These are phyloP conservation scores for Diaporthe sp. DNA, from an alignment of 2,329 filamentous ascomycete genomes.

Conservation along the genomic window DNA sequence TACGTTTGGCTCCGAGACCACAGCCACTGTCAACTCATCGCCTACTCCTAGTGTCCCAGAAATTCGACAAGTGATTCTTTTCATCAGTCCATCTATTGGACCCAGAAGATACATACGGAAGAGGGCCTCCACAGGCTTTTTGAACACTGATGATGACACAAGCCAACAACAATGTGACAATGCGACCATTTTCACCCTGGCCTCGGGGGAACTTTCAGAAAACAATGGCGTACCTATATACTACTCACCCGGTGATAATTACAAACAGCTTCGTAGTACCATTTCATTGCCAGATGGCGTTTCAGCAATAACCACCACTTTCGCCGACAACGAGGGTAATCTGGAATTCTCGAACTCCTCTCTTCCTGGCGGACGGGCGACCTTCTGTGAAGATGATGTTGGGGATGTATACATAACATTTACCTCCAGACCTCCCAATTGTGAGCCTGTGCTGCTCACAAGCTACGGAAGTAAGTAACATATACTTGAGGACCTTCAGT, in stretches of 20 bases:
- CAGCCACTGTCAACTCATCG: not conserved
- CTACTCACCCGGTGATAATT: not conserved
- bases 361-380: not conserved
- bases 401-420: not conserved
- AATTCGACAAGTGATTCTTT: not conserved
- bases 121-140: not conserved
- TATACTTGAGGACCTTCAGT: too few species aligned
- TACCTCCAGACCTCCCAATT: not conserved
- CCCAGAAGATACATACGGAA: not conserved
- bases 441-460: not conserved
- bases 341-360: not conserved
- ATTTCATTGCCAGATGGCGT: not conserved
- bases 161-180: not conserved
- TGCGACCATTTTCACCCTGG: not conserved
- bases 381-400: not conserved
- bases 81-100: not conserved
- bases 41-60: not conserved
- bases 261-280: not conserved
- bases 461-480: not conserved
- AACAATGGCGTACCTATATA: not conserved
- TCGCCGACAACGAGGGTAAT: not conserved
- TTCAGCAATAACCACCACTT: not conserved
- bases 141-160: not conserved
- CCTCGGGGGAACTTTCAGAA: not conserved
- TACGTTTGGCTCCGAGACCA: too few species aligned